Evolutionary conservation across 1,284 basidiomycete genomes (phyloP).

Genomic region (Tausonia pullulans): DNA sequence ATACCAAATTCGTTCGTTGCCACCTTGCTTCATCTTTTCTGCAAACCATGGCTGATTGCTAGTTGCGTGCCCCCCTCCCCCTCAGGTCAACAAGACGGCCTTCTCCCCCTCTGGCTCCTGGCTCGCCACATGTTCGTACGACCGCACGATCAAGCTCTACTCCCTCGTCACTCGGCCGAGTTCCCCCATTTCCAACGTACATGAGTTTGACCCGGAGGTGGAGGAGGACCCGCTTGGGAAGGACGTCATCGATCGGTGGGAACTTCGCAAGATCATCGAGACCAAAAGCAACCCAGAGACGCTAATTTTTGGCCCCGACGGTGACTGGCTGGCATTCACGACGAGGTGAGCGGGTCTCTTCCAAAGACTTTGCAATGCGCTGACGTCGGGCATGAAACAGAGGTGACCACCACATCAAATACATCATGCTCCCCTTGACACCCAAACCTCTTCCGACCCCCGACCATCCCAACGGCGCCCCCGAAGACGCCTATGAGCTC

Average conservation of each 20-base stretch:
- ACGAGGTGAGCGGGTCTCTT: conserved; percentile 32
- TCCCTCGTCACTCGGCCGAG: not conserved
- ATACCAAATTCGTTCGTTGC: conserved; percentile 27
- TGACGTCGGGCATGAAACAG: not conserved
- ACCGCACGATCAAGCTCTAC: conserved; percentile 31
- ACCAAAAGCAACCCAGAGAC: conserved; percentile 20
- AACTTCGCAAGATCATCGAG: conserved; percentile 1
- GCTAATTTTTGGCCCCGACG: conserved; percentile 19
- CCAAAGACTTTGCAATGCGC: conserved; percentile 18
- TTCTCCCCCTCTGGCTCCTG: conserved; percentile 29
- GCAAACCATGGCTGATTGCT: not conserved
- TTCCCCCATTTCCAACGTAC: not conserved
- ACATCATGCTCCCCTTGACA: conserved; percentile 10
- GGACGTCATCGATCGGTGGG: conserved; percentile 1
- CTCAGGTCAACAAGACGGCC: conserved; percentile 26
- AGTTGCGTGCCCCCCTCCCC: not conserved
- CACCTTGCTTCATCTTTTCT: not conserved
- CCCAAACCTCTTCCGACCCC: not conserved
- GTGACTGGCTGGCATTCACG: conserved; percentile 23
- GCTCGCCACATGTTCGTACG: conserved; percentile 34
- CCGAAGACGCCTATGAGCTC: conserved; percentile 12
- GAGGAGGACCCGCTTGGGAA: conserved; percentile 25
- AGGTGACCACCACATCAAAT: conserved; percentile 14
- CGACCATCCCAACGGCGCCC: not conserved
- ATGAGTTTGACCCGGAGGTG: conserved; percentile 21